Evolutionary conservation across 2,329 filamentous ascomycete genomes (phyloP), one percentile per base, ranked within the genome.

Genomic region (Fusarium buharicum): DNA sequence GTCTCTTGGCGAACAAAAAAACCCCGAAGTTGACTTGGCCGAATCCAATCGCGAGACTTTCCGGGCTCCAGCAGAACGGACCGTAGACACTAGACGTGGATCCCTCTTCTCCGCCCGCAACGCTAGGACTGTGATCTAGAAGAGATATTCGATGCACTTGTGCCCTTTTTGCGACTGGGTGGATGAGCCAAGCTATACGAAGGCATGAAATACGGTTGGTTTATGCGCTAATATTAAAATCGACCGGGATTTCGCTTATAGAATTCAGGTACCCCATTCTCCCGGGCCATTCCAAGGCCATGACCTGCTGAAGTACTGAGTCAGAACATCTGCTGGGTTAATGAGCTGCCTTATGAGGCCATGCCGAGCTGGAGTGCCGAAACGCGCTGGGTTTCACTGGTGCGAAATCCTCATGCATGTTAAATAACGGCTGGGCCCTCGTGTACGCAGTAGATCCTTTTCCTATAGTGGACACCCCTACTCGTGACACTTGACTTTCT

Each of bases 341-440:
- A 17, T 18, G 17, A 30, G 18, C 28, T 17, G 8, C 6, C 46
- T 33, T 18, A 31, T 36, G 43, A 18, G 9, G 27, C 3, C 31
- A 40, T n/a, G 28, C 6, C 24, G 13, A 14, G 17, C 14, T 37
- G n/a, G 10, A 34, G 24, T 28, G 13, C 7, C 4, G 22, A 28
- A 20, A 28, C 44, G 2, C 4, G 16, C 27, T 18, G 47, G 22
- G 37, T 13, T 31, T 11, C 22, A 9, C n/a, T 12, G n/a, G 38
- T 12, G 17, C 34, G 49, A 48, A 33, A 31, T 45, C 37, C 31
- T 45, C 45, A 41, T 45, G 43, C 33, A 45, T 33, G 22, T 66
- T 66, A 66, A 66, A 66, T 66, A 64, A 33, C 33, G 31, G 24
- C 13, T 24, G 14, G 20, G 24, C 13, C 62, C 50, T 59, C 58